These are phyloP conservation scores for Plectosphaerella cucumerina DNA, from an alignment of 2,329 filamentous ascomycete genomes.

Conservation along the genomic window DNA sequence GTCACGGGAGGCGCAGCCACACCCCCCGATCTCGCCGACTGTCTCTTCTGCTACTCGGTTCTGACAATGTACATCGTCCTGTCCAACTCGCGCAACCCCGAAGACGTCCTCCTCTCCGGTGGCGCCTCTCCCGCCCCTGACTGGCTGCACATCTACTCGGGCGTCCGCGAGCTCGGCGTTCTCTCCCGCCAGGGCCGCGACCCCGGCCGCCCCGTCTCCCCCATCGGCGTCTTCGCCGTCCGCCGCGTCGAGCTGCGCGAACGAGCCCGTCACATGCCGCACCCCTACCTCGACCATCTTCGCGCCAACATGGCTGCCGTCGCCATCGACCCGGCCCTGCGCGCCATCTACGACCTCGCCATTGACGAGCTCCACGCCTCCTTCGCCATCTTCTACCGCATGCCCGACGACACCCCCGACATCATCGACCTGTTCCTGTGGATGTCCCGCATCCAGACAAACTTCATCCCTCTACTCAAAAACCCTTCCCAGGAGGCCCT, in stretches of 20 bases:
- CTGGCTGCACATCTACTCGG: conserved; percentile 16
- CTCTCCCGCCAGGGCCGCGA: conserved; percentile 3
- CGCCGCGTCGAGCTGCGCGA: conserved; percentile 9
- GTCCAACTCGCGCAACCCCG: conserved; percentile 9
- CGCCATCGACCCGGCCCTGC: conserved; percentile 8
- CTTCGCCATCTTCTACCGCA: conserved; percentile 17
- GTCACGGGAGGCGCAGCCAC: background rate
- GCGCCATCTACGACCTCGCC: conserved; percentile 22
- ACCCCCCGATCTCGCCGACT: background rate
- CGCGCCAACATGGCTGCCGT: conserved; percentile 15
- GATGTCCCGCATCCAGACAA: conserved; percentile 28
- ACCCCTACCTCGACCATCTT: conserved; percentile 16
- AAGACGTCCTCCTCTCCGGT: conserved; percentile 6
- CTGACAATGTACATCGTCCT: conserved; percentile 11
- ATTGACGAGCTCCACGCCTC: conserved; percentile 28
- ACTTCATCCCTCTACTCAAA: conserved; percentile 28
- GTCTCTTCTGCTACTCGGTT: conserved; percentile 10
- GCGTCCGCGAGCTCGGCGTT: conserved; percentile 3
- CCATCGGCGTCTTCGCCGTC: conserved; percentile 8
- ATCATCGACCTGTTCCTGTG: conserved; percentile 33
- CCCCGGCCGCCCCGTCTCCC: conserved; percentile 8
- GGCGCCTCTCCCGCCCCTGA: conserved; percentile 9
- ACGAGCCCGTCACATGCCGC: background rate
- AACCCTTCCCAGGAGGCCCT: conserved; percentile 21
- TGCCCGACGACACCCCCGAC: conserved; percentile 17